phyloP scores from a whole-genome alignment of 2,329 filamentous ascomycete species.

The Arthrobotrys sinensis region DNA sequence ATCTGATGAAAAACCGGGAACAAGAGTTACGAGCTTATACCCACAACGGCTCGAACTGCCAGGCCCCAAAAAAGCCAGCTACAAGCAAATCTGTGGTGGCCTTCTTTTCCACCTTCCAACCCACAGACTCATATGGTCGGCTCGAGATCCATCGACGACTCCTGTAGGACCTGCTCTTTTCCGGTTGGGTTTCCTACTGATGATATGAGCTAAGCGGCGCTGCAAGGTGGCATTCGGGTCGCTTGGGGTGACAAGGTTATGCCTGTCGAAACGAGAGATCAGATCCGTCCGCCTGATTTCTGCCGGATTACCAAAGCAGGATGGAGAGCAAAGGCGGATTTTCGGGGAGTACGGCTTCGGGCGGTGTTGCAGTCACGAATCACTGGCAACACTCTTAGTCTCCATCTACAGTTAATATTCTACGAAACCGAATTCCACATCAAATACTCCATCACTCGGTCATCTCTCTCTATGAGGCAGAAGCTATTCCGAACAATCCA shows the following conservation, averaged over 20 bases:
- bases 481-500: too few relatives aligned
- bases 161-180: constrained; percentile 33
- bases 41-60: too few relatives aligned
- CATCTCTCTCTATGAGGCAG: too few relatives aligned
- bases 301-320: constrained; percentile 26
- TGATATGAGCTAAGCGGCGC: background rate
- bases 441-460: too few relatives aligned
- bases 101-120: constrained; percentile 42
- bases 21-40: too few relatives aligned
- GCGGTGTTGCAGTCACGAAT: too few relatives aligned
- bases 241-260: constrained; percentile 16
- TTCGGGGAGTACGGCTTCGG: constrained; percentile 7
- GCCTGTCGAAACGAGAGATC: background rate
- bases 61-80: background rate
- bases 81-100: constrained; percentile 6
- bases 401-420: too few relatives aligned
- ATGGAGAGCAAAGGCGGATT: constrained; percentile 14
- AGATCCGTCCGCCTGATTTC: constrained; percentile 37
- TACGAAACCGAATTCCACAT: too few relatives aligned
- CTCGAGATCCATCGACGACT: background rate
- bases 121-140: too few relatives aligned
- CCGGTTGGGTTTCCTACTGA: constrained; percentile 17
- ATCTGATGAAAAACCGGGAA: too few relatives aligned
- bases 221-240: constrained; percentile 9
- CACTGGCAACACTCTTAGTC: too few relatives aligned